phyloP scores from a whole-genome alignment of 129 eudicot species.

The Daucus carota region DH1_v3.0 NC_030388.2:1720501-1721000 shows the following conservation, averaged over 20 bases:
- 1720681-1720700: background rate
- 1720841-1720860: slow-evolving; percentile 42
- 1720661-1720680: slow-evolving; percentile 39
- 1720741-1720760: background rate
- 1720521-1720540: background rate
- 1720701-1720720: background rate
- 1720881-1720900: slow-evolving; percentile 37
- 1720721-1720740: background rate
- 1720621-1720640: slow-evolving; percentile 12
- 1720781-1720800: slow-evolving; percentile 34
- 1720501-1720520: background rate
- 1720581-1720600: slow-evolving; percentile 19
- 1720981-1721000: background rate
- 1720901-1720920: background rate
- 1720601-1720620: slow-evolving; percentile 18
- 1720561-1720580: slow-evolving; percentile 22
- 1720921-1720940: background rate
- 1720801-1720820: slow-evolving; percentile 35
- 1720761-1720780: slow-evolving; percentile 42
- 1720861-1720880: slow-evolving; percentile 34
- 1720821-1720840: slow-evolving; percentile 34
- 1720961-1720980: background rate
- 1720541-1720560: slow-evolving; percentile 1
- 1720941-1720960: background rate
- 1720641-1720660: slow-evolving; percentile 42